Evolutionary conservation across 1,284 basidiomycete genomes (phyloP).

Genomic region (Tilletia walkeri): DNA sequence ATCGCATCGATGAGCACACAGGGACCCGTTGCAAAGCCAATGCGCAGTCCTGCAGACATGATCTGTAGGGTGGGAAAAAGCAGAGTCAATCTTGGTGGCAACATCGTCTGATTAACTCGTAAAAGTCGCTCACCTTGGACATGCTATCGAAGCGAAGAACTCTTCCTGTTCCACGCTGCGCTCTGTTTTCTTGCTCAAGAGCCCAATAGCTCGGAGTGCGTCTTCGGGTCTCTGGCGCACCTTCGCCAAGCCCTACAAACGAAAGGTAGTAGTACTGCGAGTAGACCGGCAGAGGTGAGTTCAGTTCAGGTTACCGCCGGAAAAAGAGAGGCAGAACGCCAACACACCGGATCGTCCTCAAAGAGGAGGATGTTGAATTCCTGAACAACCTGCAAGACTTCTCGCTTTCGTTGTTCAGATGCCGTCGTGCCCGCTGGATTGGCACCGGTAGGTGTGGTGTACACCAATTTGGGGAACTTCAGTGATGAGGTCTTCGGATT

Average conservation of each 20-base stretch:
- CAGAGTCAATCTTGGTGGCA: too few species aligned
- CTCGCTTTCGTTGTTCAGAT: slow-evolving; percentile 67
- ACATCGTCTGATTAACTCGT: background rate
- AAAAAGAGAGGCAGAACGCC: too few species aligned
- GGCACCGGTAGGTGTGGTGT: slow-evolving; percentile 66
- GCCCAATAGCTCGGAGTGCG: slow-evolving; percentile 44
- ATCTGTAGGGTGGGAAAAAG: slow-evolving; percentile 26
- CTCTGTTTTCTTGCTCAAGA: slow-evolving; percentile 44
- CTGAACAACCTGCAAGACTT: slow-evolving; percentile 71
- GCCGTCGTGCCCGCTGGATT: slow-evolving; percentile 54
- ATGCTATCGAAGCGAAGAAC: slow-evolving; percentile 58
- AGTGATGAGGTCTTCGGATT: slow-evolving; percentile 61
- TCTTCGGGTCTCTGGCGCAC: slow-evolving; percentile 32
- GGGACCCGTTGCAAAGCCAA: slow-evolving; percentile 82
- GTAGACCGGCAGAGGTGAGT: slow-evolving; percentile 38
- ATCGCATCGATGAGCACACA: slow-evolving; percentile 71
- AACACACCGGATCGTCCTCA: slow-evolving; percentile 63
- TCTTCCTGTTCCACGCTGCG: slow-evolving; percentile 43
- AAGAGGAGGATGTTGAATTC: slow-evolving; percentile 79
- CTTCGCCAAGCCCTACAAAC: slow-evolving; percentile 41
- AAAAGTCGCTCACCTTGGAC: slow-evolving; percentile 69
- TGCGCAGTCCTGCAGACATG: slow-evolving; percentile 54
- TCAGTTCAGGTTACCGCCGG: background rate
- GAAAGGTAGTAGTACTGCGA: slow-evolving; percentile 51
- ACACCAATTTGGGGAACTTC: slow-evolving; percentile 73